phyloP scores from a whole-genome alignment of 441 rosid genomes.

The Aquilaria agallochum region DNA sequence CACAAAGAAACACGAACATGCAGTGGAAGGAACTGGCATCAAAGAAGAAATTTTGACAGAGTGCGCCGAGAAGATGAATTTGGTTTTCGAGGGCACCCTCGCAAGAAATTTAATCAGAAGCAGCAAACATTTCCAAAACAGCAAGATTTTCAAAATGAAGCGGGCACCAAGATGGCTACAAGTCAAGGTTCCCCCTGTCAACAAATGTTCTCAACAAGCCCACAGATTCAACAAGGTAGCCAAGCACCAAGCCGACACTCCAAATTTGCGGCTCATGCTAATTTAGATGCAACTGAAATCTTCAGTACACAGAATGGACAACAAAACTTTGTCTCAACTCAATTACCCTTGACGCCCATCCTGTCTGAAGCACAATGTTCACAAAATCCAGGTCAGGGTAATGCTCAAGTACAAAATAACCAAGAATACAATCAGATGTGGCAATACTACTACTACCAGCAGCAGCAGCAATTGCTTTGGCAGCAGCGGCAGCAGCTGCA shows the following conservation, averaged over 20 bases:
- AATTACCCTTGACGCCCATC: constrained; percentile 27
- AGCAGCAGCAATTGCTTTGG: constrained; percentile 49
- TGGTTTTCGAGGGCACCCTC: constrained; percentile 42
- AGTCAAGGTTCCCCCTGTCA: constrained; percentile 29
- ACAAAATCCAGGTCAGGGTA: constrained; percentile 41
- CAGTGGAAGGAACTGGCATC: constrained; percentile 33
- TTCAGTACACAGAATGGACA: constrained; percentile 34
- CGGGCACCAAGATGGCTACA: constrained; percentile 18
- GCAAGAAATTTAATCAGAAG: constrained; percentile 32
- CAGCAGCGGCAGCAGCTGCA: constrained; percentile 43
- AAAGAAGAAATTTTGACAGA: constrained; percentile 31
- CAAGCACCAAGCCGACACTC: constrained; percentile 27
- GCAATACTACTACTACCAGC: constrained; percentile 74
- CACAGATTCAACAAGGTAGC: constrained; percentile 30
- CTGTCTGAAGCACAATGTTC: constrained; percentile 44
- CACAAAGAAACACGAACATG: constrained; percentile 20
- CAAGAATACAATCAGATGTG: constrained; percentile 69
- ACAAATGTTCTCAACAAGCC: constrained; percentile 22
- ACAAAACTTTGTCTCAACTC: constrained; percentile 30
- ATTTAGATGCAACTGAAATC: constrained; percentile 26
- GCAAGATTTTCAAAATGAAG: constrained; percentile 18
- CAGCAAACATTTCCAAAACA: constrained; percentile 28
- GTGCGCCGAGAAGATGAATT: constrained; percentile 37
- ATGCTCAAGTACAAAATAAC: constrained; percentile 38
- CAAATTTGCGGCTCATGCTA: constrained; percentile 24